These are phyloP conservation scores for Termitomyces sp. DNA, from an alignment of 1,284 basidiomycete species.

Conservation along the genomic window DNA sequence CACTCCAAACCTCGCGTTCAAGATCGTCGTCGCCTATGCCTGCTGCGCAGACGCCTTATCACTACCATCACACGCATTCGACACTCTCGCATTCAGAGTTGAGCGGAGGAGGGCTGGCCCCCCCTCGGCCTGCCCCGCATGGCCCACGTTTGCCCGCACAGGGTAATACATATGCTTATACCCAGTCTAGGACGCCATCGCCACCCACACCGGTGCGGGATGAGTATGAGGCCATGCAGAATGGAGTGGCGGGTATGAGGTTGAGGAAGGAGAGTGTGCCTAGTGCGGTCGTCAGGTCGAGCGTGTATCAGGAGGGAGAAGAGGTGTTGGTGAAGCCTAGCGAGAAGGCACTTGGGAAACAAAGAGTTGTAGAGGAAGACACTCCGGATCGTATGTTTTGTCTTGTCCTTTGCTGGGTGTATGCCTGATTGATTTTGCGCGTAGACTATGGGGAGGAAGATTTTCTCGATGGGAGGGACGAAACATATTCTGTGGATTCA, in stretches of 20 bases:
- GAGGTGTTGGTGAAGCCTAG: slow-evolving; percentile 51
- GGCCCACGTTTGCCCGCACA: slow-evolving; percentile 62
- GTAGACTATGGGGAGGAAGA: slow-evolving; percentile 26
- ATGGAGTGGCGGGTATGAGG: slow-evolving; percentile 15
- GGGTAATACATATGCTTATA: not conserved
- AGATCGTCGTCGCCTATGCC: slow-evolving; percentile 24
- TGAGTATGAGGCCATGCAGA: slow-evolving; percentile 11
- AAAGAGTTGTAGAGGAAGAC: slow-evolving; percentile 51
- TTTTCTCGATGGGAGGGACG: slow-evolving; percentile 22
- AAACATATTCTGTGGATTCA: slow-evolving; percentile 24
- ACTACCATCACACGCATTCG: slow-evolving; percentile 17
- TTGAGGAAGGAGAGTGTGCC: slow-evolving; percentile 7
- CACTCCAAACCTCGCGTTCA: slow-evolving; percentile 18
- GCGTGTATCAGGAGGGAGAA: slow-evolving; percentile 15
- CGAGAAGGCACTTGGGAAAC: slow-evolving; percentile 78
- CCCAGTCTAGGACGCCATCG: slow-evolving; percentile 41
- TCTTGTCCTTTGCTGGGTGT: not conserved
- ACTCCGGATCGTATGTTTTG: slow-evolving; percentile 39
- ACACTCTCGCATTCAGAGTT: slow-evolving; percentile 10
- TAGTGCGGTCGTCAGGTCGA: not conserved
- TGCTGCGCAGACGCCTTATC: not conserved
- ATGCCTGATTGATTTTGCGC: slow-evolving; percentile 6
- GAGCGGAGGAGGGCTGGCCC: slow-evolving; percentile 40
- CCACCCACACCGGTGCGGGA: slow-evolving; percentile 24
- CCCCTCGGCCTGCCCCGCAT: slow-evolving; percentile 60